Evolutionary conservation across 73 alveolate genomes (phyloP), one percentile per base, ranked within the genome.

Genomic region (Paramecium pentaurelia): DNA sequence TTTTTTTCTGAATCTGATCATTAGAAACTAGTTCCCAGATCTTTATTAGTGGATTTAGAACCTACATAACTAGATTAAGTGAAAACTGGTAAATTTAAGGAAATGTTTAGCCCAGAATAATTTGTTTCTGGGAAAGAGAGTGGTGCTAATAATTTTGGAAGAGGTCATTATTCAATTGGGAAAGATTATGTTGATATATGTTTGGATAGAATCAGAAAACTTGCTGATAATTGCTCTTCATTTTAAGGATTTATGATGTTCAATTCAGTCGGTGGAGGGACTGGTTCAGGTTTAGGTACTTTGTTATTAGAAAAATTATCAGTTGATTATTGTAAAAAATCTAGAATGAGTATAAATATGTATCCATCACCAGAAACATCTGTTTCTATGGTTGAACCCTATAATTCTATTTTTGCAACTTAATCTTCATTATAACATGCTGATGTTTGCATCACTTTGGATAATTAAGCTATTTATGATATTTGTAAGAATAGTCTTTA

Each of bases 171-270:
- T 80, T 51, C 73, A 2, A 11, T 58, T 20, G 73, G 73, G 10
- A 58, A 16, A 58, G 73, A 58, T 10, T 20, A 20, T 58, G 11
- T 58, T 20, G 25, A 58, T 20, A 25, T 20, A 20, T 20, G 30
- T 25, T 58, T 58, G 4, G 73, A 58, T 11, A 20, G 32, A 58
- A 25, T 58, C 16, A 58, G 73, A 44, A 96, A 96, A 86, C 71
- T 58, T 30, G 28, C 71, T 86, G 86, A 37, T 11, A 58, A 73
- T 28, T 58, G 73, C 12, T 58, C 73, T 20, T 58, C 73, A 32
- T 96, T 98, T 3, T 95, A 98, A 93, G 98, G 99, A 42, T 98
- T 98, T 95, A 84, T 96, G 71, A 93, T 98, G 60, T 71, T 94
- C 28, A 98, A 97, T 90, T 96, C 99, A 8, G 92, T 98, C 3